Evolutionary conservation across 495 filamentous ascomycete genomes (phyloP), one percentile per base, ranked within the genome.

Genomic region (Pyrenula massariospora): DNA sequence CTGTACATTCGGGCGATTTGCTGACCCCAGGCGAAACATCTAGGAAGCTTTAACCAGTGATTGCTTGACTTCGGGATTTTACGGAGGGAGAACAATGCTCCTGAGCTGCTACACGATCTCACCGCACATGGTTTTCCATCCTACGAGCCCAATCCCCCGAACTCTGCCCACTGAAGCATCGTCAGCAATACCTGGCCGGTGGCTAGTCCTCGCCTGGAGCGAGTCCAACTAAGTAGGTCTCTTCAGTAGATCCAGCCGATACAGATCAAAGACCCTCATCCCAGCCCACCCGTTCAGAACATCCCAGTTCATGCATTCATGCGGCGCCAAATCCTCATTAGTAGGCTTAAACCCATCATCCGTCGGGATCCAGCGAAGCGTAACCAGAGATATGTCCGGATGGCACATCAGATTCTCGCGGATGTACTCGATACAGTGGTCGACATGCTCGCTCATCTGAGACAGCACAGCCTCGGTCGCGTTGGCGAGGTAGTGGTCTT

Each of bases 371-470:
- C 31, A 42, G 31, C 15, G 15, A 42, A 42, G 31, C 15, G 31
- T 42, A 15, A 42, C 31, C 5, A 42, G 31, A 42, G 31, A 42
- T 42, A 42, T 42, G 24, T 64, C 58, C 8, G 52, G 57, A 42
- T 57, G 55, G 23, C 62, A 64, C 22, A 64, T 10, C 0, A 56
- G 52, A 25, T 57, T n/a, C 25, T 62, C 57, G 15, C 62, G 62
- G 2, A 64, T 52, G 11, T 62, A 49, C 12, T 64, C 62, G 12
- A 63, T 31, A 54, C 62, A 64, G 52, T 64, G 61, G 24, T 64
- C 62, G 56, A 59, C 48, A 58, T 59, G 58, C 12, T 55, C 58
- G 10, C 22, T 12, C 55, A 22, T 22, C 36, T 59, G 55, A 23
- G 22, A 19, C 36, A 59, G 19, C 21, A 31, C 54, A 2, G 49